Conservation (phyloP, 768 basidiomycete species). For the Collybia sordida region DNA sequence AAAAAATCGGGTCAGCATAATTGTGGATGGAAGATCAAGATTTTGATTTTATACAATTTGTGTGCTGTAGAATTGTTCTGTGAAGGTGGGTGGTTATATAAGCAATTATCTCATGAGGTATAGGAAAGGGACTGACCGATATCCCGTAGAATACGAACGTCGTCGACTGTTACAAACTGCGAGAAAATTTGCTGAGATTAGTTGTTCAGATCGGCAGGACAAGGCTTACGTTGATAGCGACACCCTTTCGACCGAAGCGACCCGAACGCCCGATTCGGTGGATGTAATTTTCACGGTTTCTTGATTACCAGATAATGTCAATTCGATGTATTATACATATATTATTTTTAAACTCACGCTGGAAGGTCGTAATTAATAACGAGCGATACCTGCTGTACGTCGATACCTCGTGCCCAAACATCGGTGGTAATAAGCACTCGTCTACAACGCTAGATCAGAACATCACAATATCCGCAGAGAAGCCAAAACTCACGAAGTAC, state of each 20-base stretch:
- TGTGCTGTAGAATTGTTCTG: constrained; percentile 96
- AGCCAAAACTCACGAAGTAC: constrained; percentile 69
- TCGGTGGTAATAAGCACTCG: constrained; percentile 96
- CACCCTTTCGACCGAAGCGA: constrained; percentile 98
- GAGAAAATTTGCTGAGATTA: constrained; percentile 15
- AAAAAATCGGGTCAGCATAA: constrained; percentile 20
- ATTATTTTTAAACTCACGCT: constrained; percentile 52
- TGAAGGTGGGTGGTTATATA: constrained; percentile 4
- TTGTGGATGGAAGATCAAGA: constrained; percentile 7
- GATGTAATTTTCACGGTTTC: constrained; percentile 98
- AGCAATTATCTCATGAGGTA: no score
- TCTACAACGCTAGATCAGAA: constrained; percentile 35
- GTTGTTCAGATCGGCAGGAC: constrained; percentile 10
- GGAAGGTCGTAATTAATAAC: constrained; percentile 98
- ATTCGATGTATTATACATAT: background rate
- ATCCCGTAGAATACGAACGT: constrained; percentile 94
- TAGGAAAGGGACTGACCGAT: constrained; percentile 61
- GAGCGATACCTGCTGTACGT: constrained; percentile 96
- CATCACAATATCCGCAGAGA: constrained; percentile 8
- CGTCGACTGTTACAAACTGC: constrained; percentile 92
- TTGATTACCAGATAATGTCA: constrained; percentile 23
- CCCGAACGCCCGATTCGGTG: constrained; percentile 99
- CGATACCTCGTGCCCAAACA: constrained; percentile 97
- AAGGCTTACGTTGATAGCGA: constrained; percentile 93
- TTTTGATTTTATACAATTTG: constrained; percentile 65